phyloP scores from a whole-genome alignment of 2,329 filamentous ascomycete species.

The Paraconiothyrium sp. region DNA sequence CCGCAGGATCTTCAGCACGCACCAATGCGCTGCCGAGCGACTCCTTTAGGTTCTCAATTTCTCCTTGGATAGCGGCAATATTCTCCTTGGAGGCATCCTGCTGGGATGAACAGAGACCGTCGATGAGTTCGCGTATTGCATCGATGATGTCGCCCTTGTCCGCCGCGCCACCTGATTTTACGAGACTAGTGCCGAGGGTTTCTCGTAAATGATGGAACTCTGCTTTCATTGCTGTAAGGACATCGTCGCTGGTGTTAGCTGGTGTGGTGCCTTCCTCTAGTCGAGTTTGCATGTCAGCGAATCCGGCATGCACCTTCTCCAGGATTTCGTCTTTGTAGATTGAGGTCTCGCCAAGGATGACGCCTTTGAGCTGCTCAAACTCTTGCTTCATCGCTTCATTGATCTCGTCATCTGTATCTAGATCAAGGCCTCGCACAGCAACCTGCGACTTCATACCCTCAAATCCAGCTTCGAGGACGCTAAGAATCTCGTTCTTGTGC shows the following conservation, averaged over 20 bases:
- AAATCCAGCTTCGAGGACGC: conserved; percentile 52
- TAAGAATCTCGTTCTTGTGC: conserved; percentile 51
- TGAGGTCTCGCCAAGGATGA: conserved; percentile 71
- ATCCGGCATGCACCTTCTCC: conserved; percentile 64
- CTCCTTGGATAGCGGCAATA: conserved; percentile 53
- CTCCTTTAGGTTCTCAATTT: conserved; percentile 56
- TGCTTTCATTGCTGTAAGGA: conserved; percentile 62
- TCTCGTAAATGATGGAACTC: conserved; percentile 71
- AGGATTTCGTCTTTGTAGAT: conserved; percentile 69
- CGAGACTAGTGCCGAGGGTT: conserved; percentile 62
- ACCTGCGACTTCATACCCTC: conserved; percentile 54
- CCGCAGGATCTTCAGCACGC: conserved; percentile 40
- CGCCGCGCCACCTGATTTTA: conserved; percentile 55
- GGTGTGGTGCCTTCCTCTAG: conserved; percentile 47
- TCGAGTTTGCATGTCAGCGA: conserved; percentile 59
- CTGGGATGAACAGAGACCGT: conserved; percentile 54
- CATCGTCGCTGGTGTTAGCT: conserved; percentile 53
- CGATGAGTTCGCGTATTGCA: conserved; percentile 64
- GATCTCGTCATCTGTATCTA: conserved; percentile 56
- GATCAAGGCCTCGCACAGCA: conserved; percentile 46
- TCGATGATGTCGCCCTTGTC: conserved; percentile 76
- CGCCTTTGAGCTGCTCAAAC: conserved; percentile 81
- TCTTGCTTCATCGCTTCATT: conserved; percentile 81
- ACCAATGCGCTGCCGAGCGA: conserved; percentile 55
- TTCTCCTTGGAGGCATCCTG: conserved; percentile 53